Base-by-base conservation (phyloP, 768 basidiomycete genomes). In the Cystofilobasidium capitatum region DNA sequence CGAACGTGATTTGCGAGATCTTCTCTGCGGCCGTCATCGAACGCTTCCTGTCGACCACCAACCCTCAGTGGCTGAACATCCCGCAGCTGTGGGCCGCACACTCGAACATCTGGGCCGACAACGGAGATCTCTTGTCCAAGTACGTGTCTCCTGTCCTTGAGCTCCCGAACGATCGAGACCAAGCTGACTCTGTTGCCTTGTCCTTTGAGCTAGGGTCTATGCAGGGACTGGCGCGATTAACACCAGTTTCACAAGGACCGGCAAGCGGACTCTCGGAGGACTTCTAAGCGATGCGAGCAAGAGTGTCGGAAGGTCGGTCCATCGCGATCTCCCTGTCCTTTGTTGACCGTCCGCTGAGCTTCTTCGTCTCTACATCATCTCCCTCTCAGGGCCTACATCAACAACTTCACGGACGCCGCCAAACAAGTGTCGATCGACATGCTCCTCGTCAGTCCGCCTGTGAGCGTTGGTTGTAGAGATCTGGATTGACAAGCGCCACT, bases 201-300 rank as follows among this genome's bases (percentile, higher is more conserved):
- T 26, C 33, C 20, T 22, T 37, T 44, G 6, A 5, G 9, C 14
- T 40, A 86, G 86, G 66, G 94, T 94, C 71, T 99, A 99, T 76
- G 93, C 93, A 45, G 96, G 80, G 1, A 81, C 81, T 0, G 81
- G 81, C 20, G 81, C 96, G 24, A 79, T 99, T 70, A 99, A 99
- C 74, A 98, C 96, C 6, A 91, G 89, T 72, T 93, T 91, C 75
- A 99, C 96, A 0, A 81, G 96, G 57, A 93, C 84, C 70, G 96
- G 96, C 51, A 99, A 96, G 79, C 83, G 91, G 69, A 97, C 93
- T 6, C 78, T 97, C 62, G 93, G 88, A 83, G 93, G 94, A 57
- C 83, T 98, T 47, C 78, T 99, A 29, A 92, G 91, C 7, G 93
- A 99, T 79, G 96, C 94, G 4, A 94, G 91, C 5, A 99, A 99